Conservation (phyloP, 192 early-diverging fungal species). For the Dissophora ornata region DNA sequence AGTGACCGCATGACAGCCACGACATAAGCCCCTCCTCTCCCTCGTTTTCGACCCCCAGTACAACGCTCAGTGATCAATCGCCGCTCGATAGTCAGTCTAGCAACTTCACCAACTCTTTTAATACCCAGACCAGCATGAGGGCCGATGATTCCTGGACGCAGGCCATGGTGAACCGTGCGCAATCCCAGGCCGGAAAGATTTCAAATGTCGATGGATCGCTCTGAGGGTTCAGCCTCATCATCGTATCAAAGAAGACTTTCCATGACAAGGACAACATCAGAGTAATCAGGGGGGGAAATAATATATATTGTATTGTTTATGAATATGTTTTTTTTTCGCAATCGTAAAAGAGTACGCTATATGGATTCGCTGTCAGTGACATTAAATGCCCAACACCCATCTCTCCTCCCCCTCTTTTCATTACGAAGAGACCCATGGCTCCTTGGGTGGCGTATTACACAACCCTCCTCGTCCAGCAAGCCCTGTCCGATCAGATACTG, state of each 20-base stretch:
- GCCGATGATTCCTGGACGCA: conserved; percentile 45
- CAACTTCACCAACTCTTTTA: neutral
- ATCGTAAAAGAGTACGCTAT: too few relatives aligned
- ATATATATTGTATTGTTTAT: too few relatives aligned
- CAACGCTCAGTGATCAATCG: neutral
- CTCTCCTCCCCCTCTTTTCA: neutral
- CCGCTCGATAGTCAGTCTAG: neutral
- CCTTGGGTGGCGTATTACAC: conserved; percentile 48
- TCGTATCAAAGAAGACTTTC: neutral
- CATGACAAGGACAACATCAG: neutral
- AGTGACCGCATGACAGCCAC: too few relatives aligned
- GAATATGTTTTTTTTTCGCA: neutral
- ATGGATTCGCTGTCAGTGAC: too few relatives aligned
- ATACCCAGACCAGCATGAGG: neutral
- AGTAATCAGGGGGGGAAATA: too few relatives aligned
- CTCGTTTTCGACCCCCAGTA: too few relatives aligned
- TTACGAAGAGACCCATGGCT: conserved; percentile 45
- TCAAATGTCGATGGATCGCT: neutral
- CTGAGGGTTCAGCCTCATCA: neutral
- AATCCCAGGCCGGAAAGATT: neutral
- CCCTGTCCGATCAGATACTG: conserved; percentile 57
- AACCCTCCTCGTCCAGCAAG: conserved; percentile 40
- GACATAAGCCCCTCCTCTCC: too few relatives aligned
- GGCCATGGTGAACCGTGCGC: conserved; percentile 40
- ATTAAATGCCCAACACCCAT: neutral